A percentile compares a stretch with the other conserved stretches of the same genome.
phyloP scores from a whole-genome alignment of 192 early-diverging fungal genomes.

The Coemansia sp. region DNA sequence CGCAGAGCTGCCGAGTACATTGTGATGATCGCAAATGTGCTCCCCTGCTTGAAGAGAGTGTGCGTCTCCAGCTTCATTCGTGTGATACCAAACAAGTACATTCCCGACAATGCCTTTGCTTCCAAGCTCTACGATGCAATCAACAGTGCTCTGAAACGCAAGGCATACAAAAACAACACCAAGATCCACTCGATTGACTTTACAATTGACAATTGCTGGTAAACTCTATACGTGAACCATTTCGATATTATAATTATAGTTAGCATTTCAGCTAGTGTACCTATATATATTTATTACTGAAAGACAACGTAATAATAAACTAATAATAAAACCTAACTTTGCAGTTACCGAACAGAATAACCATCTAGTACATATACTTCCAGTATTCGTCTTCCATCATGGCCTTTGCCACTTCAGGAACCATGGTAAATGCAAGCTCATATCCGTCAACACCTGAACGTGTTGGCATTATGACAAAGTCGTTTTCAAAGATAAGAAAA shows the following conservation, averaged over 20 bases:
- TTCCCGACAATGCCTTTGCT: neutral
- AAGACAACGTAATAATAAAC: neutral
- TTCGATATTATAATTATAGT: neutral
- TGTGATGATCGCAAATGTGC: neutral
- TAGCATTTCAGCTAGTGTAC: neutral
- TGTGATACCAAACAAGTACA: neutral
- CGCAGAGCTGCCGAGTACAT: slow-evolving; percentile 5
- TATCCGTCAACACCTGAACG: neutral
- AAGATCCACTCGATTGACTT: neutral
- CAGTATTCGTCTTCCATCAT: neutral
- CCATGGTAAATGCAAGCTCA: neutral
- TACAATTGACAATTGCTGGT: slow-evolving; percentile 8
- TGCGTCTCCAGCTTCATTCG: neutral
- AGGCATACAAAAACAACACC: neutral
- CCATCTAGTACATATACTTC: neutral
- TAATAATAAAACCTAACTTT: neutral
- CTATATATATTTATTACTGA: neutral
- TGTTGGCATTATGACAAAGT: neutral
- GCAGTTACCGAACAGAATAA: too few species aligned
- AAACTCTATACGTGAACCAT: neutral
- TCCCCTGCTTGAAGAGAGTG: slow-evolving; percentile 7
- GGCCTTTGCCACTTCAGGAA: neutral
- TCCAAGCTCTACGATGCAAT: neutral
- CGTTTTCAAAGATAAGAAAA: neutral
- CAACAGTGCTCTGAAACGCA: neutral